These are phyloP conservation scores for Onygena corvina DNA, from an alignment of 2,329 filamentous ascomycete species.

Conservation along the genomic window DNA sequence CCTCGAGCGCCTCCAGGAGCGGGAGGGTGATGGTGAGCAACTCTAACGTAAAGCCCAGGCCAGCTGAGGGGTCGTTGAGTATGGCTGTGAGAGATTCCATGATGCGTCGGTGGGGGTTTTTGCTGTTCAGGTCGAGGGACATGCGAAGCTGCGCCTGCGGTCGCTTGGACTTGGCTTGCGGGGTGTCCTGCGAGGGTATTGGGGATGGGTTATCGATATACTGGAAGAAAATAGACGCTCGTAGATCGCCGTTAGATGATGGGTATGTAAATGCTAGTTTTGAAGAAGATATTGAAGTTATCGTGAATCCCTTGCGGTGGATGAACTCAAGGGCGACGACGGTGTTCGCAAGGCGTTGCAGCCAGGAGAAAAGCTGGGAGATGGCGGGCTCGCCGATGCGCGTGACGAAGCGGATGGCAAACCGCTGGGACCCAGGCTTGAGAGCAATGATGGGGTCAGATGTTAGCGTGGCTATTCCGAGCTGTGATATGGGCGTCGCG, in stretches of 20 bases:
- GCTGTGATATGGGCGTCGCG: constrained; percentile 19
- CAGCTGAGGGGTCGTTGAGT: constrained; percentile 25
- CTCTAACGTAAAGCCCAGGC: constrained; percentile 23
- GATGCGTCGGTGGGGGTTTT: constrained; percentile 32
- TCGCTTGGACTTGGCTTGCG: constrained; percentile 3
- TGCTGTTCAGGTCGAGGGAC: constrained; percentile 25
- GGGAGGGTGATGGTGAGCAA: constrained; percentile 28
- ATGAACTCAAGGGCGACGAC: constrained; percentile 28
- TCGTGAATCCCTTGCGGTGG: constrained; percentile 24
- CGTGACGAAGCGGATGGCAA: constrained; percentile 30
- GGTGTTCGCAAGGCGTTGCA: constrained; percentile 30
- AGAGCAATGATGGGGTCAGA: constrained; percentile 25
- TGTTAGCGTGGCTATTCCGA: constrained; percentile 21
- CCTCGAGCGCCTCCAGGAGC: constrained; percentile 29
- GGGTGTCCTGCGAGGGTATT: not conserved
- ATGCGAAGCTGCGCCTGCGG: constrained; percentile 15
- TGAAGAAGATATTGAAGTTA: constrained; percentile 26
- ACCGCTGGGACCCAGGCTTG: constrained; percentile 24
- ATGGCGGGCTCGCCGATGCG: constrained; percentile 28
- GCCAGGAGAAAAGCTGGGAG: constrained; percentile 24
- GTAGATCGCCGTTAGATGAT: constrained; percentile 18
- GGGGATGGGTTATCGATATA: constrained; percentile 13
- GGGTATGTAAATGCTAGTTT: constrained; percentile 28
- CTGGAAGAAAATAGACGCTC: constrained; percentile 25
- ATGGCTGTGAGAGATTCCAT: constrained; percentile 28